A percentile compares a stretch with the other conserved stretches of the same genome.
These are phyloP conservation scores for Trichothecium roseum DNA, from an alignment of 2,329 filamentous ascomycete species.

Conservation along the genomic window DNA sequence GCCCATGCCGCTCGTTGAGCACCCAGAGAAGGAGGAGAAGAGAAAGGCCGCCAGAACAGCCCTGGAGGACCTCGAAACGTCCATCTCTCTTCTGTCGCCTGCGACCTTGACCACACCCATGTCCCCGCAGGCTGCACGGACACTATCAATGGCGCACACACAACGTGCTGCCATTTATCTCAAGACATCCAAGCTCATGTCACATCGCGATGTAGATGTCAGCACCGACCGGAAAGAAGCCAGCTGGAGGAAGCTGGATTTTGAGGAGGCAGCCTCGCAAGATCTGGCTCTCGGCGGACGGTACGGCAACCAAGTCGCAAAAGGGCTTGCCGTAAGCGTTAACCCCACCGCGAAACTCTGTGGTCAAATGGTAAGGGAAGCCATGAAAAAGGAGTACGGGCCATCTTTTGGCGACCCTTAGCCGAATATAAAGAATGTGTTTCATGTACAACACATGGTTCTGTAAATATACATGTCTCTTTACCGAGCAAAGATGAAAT, in stretches of 20 bases:
- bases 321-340: conserved; percentile 50
- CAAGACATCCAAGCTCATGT: conserved; percentile 41
- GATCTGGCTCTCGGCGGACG: conserved; percentile 55
- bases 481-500: background rate
- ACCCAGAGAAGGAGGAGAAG: conserved; percentile 25
- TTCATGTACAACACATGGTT: too few species aligned
- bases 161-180: conserved; percentile 59
- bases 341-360: conserved; percentile 63
- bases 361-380: conserved; percentile 57
- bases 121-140: conserved; percentile 54
- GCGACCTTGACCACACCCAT: conserved; percentile 37
- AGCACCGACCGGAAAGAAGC: conserved; percentile 30
- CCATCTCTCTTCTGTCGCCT: conserved; percentile 50
- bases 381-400: conserved; percentile 59
- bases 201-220: conserved; percentile 25
- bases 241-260: conserved; percentile 41
- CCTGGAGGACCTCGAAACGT: conserved; percentile 44
- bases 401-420: conserved; percentile 28
- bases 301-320: conserved; percentile 56
- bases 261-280: conserved; percentile 51
- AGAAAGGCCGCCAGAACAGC: conserved; percentile 26
- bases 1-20: conserved; percentile 29
- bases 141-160: conserved; percentile 60
- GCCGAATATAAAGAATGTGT: conserved; percentile 13
- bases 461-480: too few species aligned